Evolutionary conservation across 345 rosid species (phyloP).

Genomic region (Citrus maxima): DNA sequence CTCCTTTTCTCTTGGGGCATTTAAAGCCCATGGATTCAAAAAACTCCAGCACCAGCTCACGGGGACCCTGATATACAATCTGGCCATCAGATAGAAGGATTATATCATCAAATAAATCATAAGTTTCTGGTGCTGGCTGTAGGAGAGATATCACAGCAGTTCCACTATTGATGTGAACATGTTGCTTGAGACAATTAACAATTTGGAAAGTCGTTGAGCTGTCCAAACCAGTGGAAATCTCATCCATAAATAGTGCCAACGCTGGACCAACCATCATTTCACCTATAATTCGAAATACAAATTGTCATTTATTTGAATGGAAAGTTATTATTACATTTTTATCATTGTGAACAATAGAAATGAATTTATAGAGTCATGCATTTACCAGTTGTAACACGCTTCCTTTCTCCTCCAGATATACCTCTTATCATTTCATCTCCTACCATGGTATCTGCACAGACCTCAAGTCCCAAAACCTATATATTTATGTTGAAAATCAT

Average conservation of each 20-base stretch:
- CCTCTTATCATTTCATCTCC: conserved; percentile 80
- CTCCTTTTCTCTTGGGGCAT: conserved; percentile 81
- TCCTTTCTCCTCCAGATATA: conserved; percentile 80
- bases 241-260: conserved; percentile 62
- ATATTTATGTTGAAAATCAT: conserved; percentile 9
- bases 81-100: conserved; percentile 71
- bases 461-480: conserved; percentile 69
- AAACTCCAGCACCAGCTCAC: conserved; percentile 53
- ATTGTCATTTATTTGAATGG: neutral
- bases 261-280: conserved; percentile 76
- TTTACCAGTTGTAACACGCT: conserved; percentile 78
- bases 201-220: conserved; percentile 84
- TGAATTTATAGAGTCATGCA: neutral
- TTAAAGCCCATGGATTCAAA: conserved; percentile 65
- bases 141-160: conserved; percentile 73
- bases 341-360: neutral
- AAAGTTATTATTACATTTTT: neutral
- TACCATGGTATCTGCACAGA: conserved; percentile 65
- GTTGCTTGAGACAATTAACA: conserved; percentile 67
- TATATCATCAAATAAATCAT: conserved; percentile 67
- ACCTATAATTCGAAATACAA: conserved; percentile 25
- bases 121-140: conserved; percentile 86
- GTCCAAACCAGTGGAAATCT: conserved; percentile 77
- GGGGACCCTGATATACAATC: conserved; percentile 76
- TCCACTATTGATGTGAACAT: conserved; percentile 50